Evolutionary conservation across 257 asterid species (phyloP), one percentile per base, ranked within the genome.

Genomic region (Striga asiatica): DNA sequence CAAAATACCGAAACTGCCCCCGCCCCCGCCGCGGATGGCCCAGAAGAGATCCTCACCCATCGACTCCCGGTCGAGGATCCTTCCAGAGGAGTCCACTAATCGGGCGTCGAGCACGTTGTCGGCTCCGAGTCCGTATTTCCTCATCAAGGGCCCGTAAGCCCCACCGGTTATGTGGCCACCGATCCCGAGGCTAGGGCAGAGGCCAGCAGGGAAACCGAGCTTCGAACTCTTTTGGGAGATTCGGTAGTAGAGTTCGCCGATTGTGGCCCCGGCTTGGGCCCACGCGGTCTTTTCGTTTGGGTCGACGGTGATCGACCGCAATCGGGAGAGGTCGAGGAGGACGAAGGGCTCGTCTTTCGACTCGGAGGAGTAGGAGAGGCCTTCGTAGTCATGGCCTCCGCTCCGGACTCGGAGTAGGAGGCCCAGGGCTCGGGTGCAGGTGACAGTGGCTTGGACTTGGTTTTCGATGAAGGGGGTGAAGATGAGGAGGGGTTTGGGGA

Each of bases 91-190:
- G 38, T 78, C 83, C 8, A 78, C 83, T 19, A 81, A 78, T 11
- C 78, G 64, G 2, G 84, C 91, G 34, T 81, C 84, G 2, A 71
- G 54, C 1, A 72, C 85, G 47, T 78, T 81, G 28, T 81, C 89
- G 0, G 79, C 82, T 9, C 82, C 89, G 17, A 81, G 81, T 7
- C 89, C 89, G 13, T 66, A 64, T 51, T 75, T 78, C 21, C 89
- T 50, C 81, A 79, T 76, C 75, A 76, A 56, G 20, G 84, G 31
- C 12, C 92, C 92, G 47, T 78, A 82, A 6, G 84, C 92, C 6
- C 92, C 86, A 14, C 86, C 84, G 1, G 82, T 78, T 28, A 82
- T 69, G 63, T 82, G 86, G 29, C 92, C 92, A 20, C 91, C 83
- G 41, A 82, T 65, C 9, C 92, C 92, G 32, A 82, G 43, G 52